These are phyloP conservation scores for Yamadazyma kanchanaburiensis DNA, from an alignment of 1,139 yeast genomes.

Conservation along the genomic window DNA sequence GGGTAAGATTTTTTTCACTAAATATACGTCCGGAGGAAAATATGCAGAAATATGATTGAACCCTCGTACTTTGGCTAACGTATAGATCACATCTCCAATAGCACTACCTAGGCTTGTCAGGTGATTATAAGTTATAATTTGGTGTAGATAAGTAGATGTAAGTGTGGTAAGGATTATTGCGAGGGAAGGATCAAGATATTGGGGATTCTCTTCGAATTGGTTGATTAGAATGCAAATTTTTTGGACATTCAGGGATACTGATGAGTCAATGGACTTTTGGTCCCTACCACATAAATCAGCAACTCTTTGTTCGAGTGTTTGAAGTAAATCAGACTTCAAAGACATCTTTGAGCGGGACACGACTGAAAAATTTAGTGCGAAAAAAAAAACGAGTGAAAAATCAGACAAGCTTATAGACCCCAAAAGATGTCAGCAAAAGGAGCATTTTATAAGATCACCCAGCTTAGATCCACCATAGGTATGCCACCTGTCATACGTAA, in stretches of 20 bases:
- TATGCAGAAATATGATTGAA: constrained; percentile 55
- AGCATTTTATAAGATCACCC: constrained; percentile 61
- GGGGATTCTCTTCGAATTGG: constrained; percentile 58
- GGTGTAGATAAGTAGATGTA: not conserved
- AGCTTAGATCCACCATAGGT: constrained; percentile 80
- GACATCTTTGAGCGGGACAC: no score
- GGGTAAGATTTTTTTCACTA: constrained; percentile 37
- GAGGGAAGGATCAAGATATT: constrained; percentile 35
- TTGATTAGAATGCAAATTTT: no score
- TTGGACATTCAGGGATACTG: no score
- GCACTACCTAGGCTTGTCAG: not conserved
- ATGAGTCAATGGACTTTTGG: no score
- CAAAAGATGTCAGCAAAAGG: constrained; percentile 10
- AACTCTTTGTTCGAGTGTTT: no score
- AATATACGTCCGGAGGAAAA: constrained; percentile 57
- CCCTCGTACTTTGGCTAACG: constrained; percentile 63
- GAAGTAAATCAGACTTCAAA: no score
- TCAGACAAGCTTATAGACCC: no score
- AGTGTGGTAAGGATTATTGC: not conserved
- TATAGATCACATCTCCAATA: constrained; percentile 44
- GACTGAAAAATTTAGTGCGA: no score
- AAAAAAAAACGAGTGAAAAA: no score
- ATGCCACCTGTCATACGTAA: constrained; percentile 67
- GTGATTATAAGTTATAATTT: constrained; percentile 2
- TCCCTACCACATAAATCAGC: no score